phyloP scores from a whole-genome alignment of 768 basidiomycete genomes.

The Hortiboletus flavorubellus region DNA sequence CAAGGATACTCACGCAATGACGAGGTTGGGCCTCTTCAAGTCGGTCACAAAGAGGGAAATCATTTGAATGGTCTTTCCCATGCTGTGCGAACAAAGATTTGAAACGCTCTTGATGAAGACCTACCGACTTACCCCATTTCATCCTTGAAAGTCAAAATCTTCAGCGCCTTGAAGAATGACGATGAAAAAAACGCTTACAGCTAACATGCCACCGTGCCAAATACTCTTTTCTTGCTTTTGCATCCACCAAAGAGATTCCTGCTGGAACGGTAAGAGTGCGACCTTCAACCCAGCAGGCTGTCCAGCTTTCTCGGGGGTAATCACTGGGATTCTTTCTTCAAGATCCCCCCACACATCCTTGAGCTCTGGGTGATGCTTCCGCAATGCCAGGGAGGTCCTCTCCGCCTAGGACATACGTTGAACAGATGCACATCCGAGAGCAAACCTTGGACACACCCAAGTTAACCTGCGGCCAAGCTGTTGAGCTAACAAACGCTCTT shows the following conservation, averaged over 20 bases:
- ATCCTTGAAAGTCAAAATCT: conserved; percentile 44
- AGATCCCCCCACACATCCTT: conserved; percentile 86
- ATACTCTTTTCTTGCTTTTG: conserved; percentile 81
- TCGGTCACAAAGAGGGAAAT: conserved; percentile 87
- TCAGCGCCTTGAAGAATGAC: conserved; percentile 6
- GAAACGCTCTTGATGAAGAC: background rate
- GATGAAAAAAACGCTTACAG: conserved; percentile 46
- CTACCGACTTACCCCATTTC: conserved; percentile 76
- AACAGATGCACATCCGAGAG: conserved; percentile 2
- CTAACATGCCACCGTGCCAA: conserved; percentile 92
- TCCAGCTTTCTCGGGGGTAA: conserved; percentile 63
- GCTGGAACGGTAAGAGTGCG: conserved; percentile 89
- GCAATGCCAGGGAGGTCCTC: conserved; percentile 59
- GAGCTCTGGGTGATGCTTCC: conserved; percentile 76
- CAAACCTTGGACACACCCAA: conserved; percentile 42
- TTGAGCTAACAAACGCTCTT: conserved; percentile 47
- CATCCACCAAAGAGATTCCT: conserved; percentile 96
- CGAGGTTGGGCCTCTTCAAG: conserved; percentile 75
- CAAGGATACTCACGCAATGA: conserved; percentile 71
- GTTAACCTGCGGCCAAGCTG: conserved; percentile 76
- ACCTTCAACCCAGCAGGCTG: conserved; percentile 86
- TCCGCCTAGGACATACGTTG: conserved; percentile 55
- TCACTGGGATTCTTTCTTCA: conserved; percentile 54
- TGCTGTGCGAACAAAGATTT: conserved; percentile 41
- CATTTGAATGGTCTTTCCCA: conserved; percentile 97